Percentiles rank a stretch among this genome's conserved stretches.
phyloP scores from a whole-genome alignment of 192 early-diverging fungal species.

The Helicostylum pulchrum region DNA sequence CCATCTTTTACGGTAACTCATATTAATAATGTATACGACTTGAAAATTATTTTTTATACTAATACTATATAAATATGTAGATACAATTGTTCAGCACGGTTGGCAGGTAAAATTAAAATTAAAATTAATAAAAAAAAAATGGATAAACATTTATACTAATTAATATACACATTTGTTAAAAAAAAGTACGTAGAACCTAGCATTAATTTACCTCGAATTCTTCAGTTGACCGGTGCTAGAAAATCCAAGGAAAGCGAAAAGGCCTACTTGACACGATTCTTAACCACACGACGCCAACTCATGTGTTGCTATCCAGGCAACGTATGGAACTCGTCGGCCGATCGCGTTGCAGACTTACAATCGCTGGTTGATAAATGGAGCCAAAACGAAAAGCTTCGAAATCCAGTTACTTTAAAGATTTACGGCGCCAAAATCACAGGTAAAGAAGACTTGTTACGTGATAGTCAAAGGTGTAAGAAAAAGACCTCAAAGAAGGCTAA shows the following conservation, averaged over 20 bases:
- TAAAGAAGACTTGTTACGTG: slow-evolving; percentile 24
- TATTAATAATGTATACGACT: background rate
- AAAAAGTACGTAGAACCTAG: slow-evolving; percentile 30
- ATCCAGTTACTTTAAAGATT: slow-evolving; percentile 14
- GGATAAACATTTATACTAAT: slow-evolving; percentile 9
- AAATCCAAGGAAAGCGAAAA: slow-evolving; percentile 27
- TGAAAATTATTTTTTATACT: background rate
- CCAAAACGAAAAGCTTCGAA: slow-evolving; percentile 25
- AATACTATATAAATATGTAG: slow-evolving; percentile 15
- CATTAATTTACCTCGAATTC: slow-evolving; percentile 33
- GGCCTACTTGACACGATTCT: slow-evolving; percentile 28
- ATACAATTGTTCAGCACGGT: slow-evolving; percentile 39
- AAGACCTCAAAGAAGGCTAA: background rate
- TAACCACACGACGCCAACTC: slow-evolving; percentile 30
- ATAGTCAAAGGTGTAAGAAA: slow-evolving; percentile 19
- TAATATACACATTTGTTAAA: slow-evolving; percentile 10
- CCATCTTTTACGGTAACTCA: slow-evolving; percentile 36
- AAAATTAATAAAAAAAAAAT: background rate
- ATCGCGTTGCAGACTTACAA: slow-evolving; percentile 32
- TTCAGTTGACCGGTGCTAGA: slow-evolving; percentile 30
- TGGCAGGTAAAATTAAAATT: slow-evolving; percentile 28
- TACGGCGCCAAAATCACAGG: slow-evolving; percentile 32
- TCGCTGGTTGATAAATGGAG: slow-evolving; percentile 23
- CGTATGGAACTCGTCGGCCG: slow-evolving; percentile 33
- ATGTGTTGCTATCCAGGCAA: slow-evolving; percentile 35